These are phyloP conservation scores for Aspergillus neotritici DNA, from an alignment of 2,329 filamentous ascomycete species.

Conservation along the genomic window DNA sequence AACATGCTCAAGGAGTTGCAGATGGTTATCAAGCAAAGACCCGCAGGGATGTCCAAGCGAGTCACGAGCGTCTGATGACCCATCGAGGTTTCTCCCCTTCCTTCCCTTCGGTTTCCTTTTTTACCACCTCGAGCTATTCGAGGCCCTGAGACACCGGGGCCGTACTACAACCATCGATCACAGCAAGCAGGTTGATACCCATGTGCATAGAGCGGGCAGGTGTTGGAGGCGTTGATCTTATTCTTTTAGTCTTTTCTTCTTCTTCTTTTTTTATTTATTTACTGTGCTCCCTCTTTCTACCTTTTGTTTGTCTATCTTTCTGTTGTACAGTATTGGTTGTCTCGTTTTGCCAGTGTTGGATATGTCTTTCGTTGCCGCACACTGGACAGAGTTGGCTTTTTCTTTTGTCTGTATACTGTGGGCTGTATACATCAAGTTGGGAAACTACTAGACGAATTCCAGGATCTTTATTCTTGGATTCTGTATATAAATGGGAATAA, in stretches of 20 bases:
- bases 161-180: conserved; percentile 10
- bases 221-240: conserved; percentile 24
- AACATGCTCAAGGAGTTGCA: conserved; percentile 92
- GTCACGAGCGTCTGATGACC: conserved; percentile 40
- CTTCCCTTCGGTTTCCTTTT: background rate
- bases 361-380: conserved; percentile 1
- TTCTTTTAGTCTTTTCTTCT: conserved; percentile 9
- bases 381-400: background rate
- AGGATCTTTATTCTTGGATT: no score
- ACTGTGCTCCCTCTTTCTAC: conserved; percentile 1
- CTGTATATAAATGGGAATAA: no score
- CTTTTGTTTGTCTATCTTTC: conserved; percentile 2
- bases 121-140: background rate
- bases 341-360: conserved; percentile 8
- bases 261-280: conserved; percentile 8
- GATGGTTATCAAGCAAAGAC: conserved; percentile 68
- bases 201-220: conserved; percentile 29
- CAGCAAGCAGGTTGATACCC: conserved; percentile 29
- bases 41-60: conserved; percentile 33
- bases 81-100: background rate
- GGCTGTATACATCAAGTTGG: no score
- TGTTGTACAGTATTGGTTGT: conserved; percentile 1
- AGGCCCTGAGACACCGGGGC: conserved; percentile 1
- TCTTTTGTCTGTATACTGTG: conserved; percentile 3
- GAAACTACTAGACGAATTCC: no score